Base-by-base conservation (phyloP, 1,284 basidiomycete genomes). In the Boletus semigastroideus region DNA sequence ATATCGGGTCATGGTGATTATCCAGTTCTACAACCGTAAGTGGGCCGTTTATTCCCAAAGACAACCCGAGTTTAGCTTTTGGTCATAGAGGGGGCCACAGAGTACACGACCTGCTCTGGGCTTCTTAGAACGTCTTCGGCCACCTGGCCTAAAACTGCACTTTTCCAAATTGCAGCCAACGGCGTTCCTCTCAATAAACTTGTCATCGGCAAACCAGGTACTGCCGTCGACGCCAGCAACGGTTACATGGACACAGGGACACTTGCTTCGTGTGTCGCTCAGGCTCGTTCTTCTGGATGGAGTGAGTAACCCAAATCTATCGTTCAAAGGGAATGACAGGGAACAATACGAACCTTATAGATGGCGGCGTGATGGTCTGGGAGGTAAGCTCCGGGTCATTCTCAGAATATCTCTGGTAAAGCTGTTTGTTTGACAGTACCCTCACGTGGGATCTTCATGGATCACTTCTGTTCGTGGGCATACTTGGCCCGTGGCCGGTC, bases 201-300 rank as follows among this genome's bases (percentile, higher is more conserved):
- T 45, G 74, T 80, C 47, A 83, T 87, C 51, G 85, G 85, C 1
- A 87, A 88, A 66, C 86, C 84, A 3, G 83, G 72, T 0, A 73
- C 67, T 3, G 38, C 71, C 1, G 61, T 69, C 12, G 83, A 84
- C 56, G 83, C 84, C 55, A 84, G 76, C 51, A 67, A 67, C 53
- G 86, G 86, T 2, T 85, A 74, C 62, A 79, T 57, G 16, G 14
- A 31, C 13, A 14, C 46, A 1, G 27, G 25, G 13, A 48, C 33
- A 5, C 50, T 56, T 14, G 46, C 46, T 27, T 39, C 36, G 10
- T 57, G 55, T 39, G 42, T 53, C 3, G 33, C 55, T 6, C 8
- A 53, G 5, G 55, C 49, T 10, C 22, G 37, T 28, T 45, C 49
- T 11, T 20, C 20, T 17, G 54, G 46, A 6, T 56, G 54, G 54